Evolutionary conservation across 2,329 filamentous ascomycete species (phyloP), one percentile per base, ranked within the genome.

Genomic region (Alternaria dauci): DNA sequence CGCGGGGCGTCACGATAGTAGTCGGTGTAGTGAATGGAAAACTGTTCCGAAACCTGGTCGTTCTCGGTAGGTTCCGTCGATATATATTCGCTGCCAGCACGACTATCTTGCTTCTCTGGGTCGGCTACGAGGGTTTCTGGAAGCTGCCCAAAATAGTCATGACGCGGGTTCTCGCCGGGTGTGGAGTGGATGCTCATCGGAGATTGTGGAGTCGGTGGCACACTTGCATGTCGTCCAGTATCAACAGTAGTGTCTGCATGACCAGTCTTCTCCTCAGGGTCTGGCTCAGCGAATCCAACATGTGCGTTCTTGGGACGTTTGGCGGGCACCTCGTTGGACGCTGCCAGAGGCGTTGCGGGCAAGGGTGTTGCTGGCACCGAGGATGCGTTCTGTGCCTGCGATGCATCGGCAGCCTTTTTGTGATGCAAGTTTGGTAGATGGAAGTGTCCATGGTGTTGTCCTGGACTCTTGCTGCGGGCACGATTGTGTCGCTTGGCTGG

Each of bases 1-100:
- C 86, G 84, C 0, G 93, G 90, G 23, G 85, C 85, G 8, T 87
- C 80, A 36, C 89, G 88, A 43, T 94, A 87, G 46, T 85, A 84
- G 57, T 88, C 86, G 0, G 92, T 96, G 78, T 97, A 97, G 3
- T 70, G 66, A 26, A 77, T 69, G 16, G 74, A 73, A 9, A 68
- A 57, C 16, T 73, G 63, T 26, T 73, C 71, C 5, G 73, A 74
- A 12, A 70, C 42, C 11, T 70, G 67, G 34, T 74, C 71, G 2
- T 57, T 46, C 34, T 68, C 63, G 8, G 61, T 48, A 23, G 53
- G 52, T 38, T 53, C 55, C 2, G 66, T 63, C 5, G 63, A 56
- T 5, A 56, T 55, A 25, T 55, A 63, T n/a, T 23, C 48, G 38
- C 55, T 63, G 9, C 46, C 57, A 18, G 65, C 26, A n/a, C 48